A percentile compares a stretch with the other conserved stretches of the same genome.
Conservation (phyloP, 208 protist species). For the Endotrypanum monterogeii region DNA sequence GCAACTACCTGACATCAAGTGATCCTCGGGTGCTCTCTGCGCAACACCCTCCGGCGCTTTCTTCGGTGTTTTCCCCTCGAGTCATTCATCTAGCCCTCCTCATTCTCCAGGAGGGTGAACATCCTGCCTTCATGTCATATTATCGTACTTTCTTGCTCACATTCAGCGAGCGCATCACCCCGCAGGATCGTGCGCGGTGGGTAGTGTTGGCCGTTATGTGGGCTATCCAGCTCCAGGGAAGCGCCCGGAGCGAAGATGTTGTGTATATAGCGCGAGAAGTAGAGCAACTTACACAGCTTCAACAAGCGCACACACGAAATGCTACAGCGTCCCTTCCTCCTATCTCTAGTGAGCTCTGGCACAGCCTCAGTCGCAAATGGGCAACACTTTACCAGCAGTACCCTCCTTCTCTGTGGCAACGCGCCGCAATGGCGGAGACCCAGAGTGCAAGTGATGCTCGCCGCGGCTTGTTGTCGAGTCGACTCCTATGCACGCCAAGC, state of each 20-base stretch:
- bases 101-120: slow-evolving; percentile 72
- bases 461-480: background rate
- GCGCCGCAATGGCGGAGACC: background rate
- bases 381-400: slow-evolving; percentile 38
- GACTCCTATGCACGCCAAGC: slow-evolving; percentile 2
- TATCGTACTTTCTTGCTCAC: slow-evolving; percentile 50
- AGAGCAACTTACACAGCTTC: slow-evolving; percentile 33
- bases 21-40: background rate
- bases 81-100: slow-evolving; percentile 62
- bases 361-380: slow-evolving; percentile 45
- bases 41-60: background rate
- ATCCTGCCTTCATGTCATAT: slow-evolving; percentile 62
- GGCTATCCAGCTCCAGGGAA: slow-evolving; percentile 23
- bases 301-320: background rate
- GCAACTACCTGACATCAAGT: background rate
- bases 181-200: slow-evolving; percentile 46
- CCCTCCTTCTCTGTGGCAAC: slow-evolving; percentile 22
- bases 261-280: slow-evolving; percentile 47
- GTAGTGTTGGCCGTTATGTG: slow-evolving; percentile 45
- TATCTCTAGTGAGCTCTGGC: slow-evolving; percentile 21
- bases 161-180: slow-evolving; percentile 23
- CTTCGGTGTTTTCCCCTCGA: slow-evolving; percentile 48
- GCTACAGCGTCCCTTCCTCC: slow-evolving; percentile 1
- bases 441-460: background rate
- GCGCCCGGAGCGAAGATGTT: slow-evolving; percentile 26